These are phyloP conservation scores for Colletotrichum abscissum DNA, from an alignment of 2,329 filamentous ascomycete species.

Conservation along the genomic window DNA sequence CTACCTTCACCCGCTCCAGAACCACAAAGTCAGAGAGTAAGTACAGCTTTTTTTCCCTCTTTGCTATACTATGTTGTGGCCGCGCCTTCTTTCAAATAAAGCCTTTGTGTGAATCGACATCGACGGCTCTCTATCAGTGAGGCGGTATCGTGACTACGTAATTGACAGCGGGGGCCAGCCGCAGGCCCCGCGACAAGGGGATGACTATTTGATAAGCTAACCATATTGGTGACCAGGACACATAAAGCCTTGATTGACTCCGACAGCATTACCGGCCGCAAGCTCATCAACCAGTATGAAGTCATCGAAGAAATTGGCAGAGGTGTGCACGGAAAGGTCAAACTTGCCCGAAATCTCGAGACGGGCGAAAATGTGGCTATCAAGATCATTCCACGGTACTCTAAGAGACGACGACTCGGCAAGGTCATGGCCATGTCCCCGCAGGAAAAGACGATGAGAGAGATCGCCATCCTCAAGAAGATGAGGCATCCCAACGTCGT, in stretches of 20 bases:
- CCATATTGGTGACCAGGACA: conserved; percentile 64
- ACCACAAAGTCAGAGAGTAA: conserved; percentile 81
- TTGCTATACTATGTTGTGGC: neutral
- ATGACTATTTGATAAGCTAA: conserved; percentile 22
- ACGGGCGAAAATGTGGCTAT: conserved; percentile 88
- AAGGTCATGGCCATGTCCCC: conserved; percentile 75
- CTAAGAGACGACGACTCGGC: conserved; percentile 91
- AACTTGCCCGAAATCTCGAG: conserved; percentile 84
- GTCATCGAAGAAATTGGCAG: conserved; percentile 96
- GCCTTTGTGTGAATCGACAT: neutral
- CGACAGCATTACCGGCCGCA: conserved; percentile 88
- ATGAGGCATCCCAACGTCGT: conserved; percentile 98
- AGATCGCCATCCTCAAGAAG: conserved; percentile 98
- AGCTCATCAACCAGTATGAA: conserved; percentile 97
- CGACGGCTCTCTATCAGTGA: neutral
- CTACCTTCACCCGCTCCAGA: conserved; percentile 77
- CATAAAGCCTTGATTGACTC: conserved; percentile 93
- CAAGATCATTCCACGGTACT: conserved; percentile 97
- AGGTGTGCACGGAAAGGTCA: conserved; percentile 97
- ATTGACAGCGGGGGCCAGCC: neutral
- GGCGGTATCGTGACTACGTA: conserved; percentile 16
- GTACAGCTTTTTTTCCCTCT: conserved; percentile 45
- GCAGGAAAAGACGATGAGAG: conserved; percentile 88
- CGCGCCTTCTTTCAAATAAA: neutral
- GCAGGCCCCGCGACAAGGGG: conserved; percentile 19